Conservation (phyloP, 2,329 filamentous ascomycete genomes). For the Chrysoporthe puriensis region DNA sequence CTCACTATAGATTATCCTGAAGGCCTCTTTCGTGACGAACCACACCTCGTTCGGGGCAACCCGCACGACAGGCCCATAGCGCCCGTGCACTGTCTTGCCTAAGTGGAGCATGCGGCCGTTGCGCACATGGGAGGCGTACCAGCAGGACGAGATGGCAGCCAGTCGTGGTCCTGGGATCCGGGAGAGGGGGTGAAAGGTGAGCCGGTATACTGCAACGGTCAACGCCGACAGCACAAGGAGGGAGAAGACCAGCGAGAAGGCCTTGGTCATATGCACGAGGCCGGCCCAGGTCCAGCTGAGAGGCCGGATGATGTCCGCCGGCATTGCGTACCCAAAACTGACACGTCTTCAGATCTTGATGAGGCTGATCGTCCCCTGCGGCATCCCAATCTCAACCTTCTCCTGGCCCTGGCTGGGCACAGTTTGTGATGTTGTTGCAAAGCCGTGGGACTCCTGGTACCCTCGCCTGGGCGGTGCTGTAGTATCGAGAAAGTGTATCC, state of each 20-base stretch:
- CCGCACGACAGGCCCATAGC: conserved; percentile 55
- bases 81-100: conserved; percentile 47
- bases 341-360: not conserved
- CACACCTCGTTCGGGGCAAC: conserved; percentile 59
- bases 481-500: not conserved
- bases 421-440: not conserved
- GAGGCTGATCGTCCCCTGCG: not conserved
- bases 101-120: conserved; percentile 48
- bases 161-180: conserved; percentile 50
- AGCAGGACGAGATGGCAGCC: conserved; percentile 51
- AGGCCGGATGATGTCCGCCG: not conserved
- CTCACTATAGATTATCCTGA: conserved; percentile 52
- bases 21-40: conserved; percentile 53
- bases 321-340: not conserved
- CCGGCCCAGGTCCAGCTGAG: not conserved
- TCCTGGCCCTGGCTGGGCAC: not conserved
- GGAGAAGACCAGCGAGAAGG: not conserved
- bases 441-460: not conserved
- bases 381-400: not conserved
- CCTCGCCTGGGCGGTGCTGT: too few species aligned
- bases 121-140: conserved; percentile 51
- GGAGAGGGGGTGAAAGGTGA: conserved; percentile 49
- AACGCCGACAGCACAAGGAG: conserved; percentile 2
- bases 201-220: conserved; percentile 39
- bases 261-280: not conserved